phyloP scores from a whole-genome alignment of 2,329 filamentous ascomycete species.

The Polytolypa hystricis region DNA sequence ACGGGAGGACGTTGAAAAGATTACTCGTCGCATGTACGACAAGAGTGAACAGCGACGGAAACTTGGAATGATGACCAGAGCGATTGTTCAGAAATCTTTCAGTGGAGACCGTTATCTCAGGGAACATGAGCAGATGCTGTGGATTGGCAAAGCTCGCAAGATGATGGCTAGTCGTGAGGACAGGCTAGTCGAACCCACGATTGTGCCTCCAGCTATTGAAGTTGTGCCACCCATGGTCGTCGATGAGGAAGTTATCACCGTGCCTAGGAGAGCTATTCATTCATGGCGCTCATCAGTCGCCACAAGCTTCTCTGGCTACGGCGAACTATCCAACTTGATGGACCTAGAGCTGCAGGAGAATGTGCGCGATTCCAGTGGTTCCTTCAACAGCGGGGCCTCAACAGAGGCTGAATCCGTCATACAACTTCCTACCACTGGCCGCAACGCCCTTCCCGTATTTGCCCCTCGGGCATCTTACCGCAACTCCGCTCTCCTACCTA shows the following conservation, averaged over 20 bases:
- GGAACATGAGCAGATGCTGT: conserved; percentile 52
- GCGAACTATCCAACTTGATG: conserved; percentile 14
- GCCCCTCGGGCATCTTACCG: conserved; percentile 19
- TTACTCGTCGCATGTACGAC: conserved; percentile 50
- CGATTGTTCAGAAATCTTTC: conserved; percentile 50
- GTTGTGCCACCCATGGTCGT: conserved; percentile 13
- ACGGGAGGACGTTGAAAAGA: conserved; percentile 40
- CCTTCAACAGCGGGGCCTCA: conserved; percentile 20
- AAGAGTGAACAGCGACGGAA: conserved; percentile 45
- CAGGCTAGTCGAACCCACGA: conserved; percentile 15
- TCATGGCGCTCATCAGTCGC: conserved; percentile 27
- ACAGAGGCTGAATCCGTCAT: conserved; percentile 21
- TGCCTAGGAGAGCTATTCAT: conserved; percentile 23
- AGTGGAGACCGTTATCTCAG: conserved; percentile 49
- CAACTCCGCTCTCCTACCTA: neutral
- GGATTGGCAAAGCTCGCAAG: conserved; percentile 33
- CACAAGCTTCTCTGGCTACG: conserved; percentile 20
- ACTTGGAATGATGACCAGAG: conserved; percentile 47
- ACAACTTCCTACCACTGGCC: conserved; percentile 15
- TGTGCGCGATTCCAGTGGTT: conserved; percentile 17
- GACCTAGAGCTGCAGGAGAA: conserved; percentile 14
- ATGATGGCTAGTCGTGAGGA: conserved; percentile 21
- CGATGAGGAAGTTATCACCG: conserved; percentile 27
- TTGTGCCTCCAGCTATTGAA: conserved; percentile 18
- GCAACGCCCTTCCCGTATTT: conserved; percentile 21